Evolutionary conservation across 2,329 filamentous ascomycete species (phyloP).

Genomic region (Knoxdaviesia proteae): DNA sequence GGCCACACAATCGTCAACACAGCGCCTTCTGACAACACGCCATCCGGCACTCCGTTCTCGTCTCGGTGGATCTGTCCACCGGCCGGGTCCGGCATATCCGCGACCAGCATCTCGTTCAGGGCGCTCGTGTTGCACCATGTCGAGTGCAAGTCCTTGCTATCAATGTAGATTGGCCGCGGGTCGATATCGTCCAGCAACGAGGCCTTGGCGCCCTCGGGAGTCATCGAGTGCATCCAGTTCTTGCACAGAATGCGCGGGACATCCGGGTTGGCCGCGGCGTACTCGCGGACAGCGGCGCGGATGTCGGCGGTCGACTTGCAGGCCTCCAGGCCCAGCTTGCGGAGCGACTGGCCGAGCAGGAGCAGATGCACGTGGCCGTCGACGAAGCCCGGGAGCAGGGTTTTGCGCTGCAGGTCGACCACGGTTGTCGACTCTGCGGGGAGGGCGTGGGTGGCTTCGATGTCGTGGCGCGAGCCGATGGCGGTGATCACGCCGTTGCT

Average conservation of each 20-base stretch:
- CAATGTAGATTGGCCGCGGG: conserved; percentile 31
- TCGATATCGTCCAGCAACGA: conserved; percentile 27
- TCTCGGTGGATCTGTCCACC: conserved; percentile 32
- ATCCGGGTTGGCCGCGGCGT: conserved; percentile 23
- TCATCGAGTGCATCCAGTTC: conserved; percentile 34
- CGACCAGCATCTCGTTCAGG: conserved; percentile 25
- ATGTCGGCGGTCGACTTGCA: conserved; percentile 30
- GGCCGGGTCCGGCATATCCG: conserved; percentile 21
- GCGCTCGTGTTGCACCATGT: conserved; percentile 33
- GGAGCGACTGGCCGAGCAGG: conserved; percentile 29
- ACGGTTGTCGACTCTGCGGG: too few species aligned
- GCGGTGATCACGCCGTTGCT: too few species aligned
- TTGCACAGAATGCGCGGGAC: conserved; percentile 28
- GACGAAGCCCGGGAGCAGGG: conserved; percentile 32
- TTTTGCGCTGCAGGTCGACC: conserved; percentile 14
- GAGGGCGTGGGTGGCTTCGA: too few species aligned
- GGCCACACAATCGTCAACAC: conserved; percentile 34
- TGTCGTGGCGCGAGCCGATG: too few species aligned
- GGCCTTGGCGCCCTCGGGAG: conserved; percentile 21
- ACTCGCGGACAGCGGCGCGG: conserved; percentile 19
- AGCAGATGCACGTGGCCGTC: conserved; percentile 37
- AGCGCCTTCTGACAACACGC: conserved; percentile 29
- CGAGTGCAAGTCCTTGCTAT: conserved; percentile 34
- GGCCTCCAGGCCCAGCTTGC: conserved; percentile 25
- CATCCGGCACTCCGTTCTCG: conserved; percentile 22